These are phyloP conservation scores for Talaromyces proteolyticus DNA, from an alignment of 495 filamentous ascomycete species.

Conservation along the genomic window DNA sequence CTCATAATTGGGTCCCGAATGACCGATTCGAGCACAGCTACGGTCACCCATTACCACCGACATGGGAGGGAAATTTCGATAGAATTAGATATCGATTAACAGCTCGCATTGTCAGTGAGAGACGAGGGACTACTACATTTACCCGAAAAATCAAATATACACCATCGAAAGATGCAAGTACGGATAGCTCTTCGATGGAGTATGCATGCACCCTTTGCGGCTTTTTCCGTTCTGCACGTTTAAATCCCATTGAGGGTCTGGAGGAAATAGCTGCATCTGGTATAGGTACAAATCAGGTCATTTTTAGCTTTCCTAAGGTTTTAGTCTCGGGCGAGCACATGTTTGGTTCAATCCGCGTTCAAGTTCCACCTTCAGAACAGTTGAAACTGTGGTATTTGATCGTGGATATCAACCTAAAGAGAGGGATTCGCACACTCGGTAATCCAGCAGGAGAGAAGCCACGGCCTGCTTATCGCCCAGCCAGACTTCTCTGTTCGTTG, in stretches of 20 bases:
- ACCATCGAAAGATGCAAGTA: not conserved
- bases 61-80: not conserved
- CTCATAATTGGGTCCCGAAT: not conserved
- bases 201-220: not conserved
- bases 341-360: not conserved
- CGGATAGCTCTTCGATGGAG: not conserved
- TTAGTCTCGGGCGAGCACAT: not conserved
- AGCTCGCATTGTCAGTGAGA: not conserved
- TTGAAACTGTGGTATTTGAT: not conserved
- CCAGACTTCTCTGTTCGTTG: not conserved
- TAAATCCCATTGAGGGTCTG: not conserved
- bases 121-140: not conserved
- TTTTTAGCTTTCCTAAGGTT: not conserved
- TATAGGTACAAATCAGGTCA: not conserved
- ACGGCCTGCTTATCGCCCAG: not conserved
- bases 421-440: not conserved
- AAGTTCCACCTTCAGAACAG: not conserved
- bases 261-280: not conserved
- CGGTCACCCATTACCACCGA: not conserved
- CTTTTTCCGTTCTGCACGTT: not conserved
- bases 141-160: not conserved
- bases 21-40: not conserved
- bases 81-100: not conserved
- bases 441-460: not conserved
- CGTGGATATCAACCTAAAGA: not conserved